Conservation (phyloP, 1,139 yeast genomes). For the Komagataea norvegica region DNA sequence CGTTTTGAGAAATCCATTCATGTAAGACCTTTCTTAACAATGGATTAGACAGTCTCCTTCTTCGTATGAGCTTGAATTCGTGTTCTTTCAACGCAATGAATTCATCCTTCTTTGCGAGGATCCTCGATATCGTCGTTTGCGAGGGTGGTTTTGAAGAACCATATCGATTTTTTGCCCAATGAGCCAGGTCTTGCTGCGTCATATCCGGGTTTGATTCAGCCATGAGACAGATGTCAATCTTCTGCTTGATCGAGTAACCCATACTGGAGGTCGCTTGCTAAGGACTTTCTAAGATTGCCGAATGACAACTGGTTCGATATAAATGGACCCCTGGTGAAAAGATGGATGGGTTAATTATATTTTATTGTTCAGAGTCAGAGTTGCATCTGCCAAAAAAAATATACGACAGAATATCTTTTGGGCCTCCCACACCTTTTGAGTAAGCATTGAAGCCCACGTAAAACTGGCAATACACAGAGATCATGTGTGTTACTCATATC, state of each 20-base stretch:
- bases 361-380: too few relatives aligned
- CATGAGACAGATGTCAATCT: constrained; percentile 62
- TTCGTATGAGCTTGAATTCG: constrained; percentile 49
- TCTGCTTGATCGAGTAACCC: constrained; percentile 61
- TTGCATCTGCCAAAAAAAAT: too few relatives aligned
- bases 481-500: too few relatives aligned
- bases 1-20: constrained; percentile 66
- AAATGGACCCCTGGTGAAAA: background rate
- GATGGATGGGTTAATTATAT: too few relatives aligned
- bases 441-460: too few relatives aligned
- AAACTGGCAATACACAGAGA: too few relatives aligned
- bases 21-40: constrained; percentile 52
- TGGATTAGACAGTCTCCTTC: constrained; percentile 54
- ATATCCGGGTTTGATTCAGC: constrained; percentile 61
- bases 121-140: constrained; percentile 63
- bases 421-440: too few relatives aligned
- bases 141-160: constrained; percentile 53
- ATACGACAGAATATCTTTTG: too few relatives aligned
- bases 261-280: too few relatives aligned
- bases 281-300: too few relatives aligned
- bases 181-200: constrained; percentile 65
- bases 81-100: constrained; percentile 55
- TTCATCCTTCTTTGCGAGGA: constrained; percentile 53
- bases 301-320: background rate
- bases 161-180: constrained; percentile 57